Percentiles rank a stretch among this genome's conserved stretches.
Conservation (phyloP, 192 early-diverging fungal genomes). For the Backusella mclennaniae region DNA sequence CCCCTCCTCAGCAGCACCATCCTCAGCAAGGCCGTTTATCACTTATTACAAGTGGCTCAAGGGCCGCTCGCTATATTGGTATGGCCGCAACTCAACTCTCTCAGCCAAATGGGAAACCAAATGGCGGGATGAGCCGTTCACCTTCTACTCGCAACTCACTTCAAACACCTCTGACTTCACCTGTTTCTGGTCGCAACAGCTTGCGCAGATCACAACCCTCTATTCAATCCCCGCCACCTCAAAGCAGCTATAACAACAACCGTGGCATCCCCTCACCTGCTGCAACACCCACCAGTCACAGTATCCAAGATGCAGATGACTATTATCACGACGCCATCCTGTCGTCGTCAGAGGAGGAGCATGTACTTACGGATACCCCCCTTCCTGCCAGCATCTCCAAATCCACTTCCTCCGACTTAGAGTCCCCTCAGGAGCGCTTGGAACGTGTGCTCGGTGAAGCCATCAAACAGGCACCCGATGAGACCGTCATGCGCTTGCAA, state of each 20-base stretch:
- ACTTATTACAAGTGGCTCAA: slow-evolving; percentile 51
- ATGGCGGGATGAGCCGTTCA: not conserved
- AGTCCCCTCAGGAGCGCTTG: slow-evolving; percentile 17
- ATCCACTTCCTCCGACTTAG: not conserved
- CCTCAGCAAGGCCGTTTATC: slow-evolving; percentile 38
- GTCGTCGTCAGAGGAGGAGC: slow-evolving; percentile 9
- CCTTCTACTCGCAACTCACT: not conserved
- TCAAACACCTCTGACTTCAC: slow-evolving; percentile 2
- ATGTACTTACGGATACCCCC: slow-evolving; percentile 23
- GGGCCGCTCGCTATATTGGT: slow-evolving; percentile 57
- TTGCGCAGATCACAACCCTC: slow-evolving; percentile 1
- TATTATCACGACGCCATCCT: slow-evolving; percentile 13
- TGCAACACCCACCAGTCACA: slow-evolving; percentile 5
- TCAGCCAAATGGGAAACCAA: slow-evolving; percentile 8
- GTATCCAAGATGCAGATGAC: slow-evolving; percentile 19
- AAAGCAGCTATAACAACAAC: not conserved
- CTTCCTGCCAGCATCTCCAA: slow-evolving; percentile 18
- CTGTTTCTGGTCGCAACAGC: not conserved
- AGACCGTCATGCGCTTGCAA: slow-evolving; percentile 45
- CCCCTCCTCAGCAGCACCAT: slow-evolving; percentile 16
- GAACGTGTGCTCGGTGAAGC: slow-evolving; percentile 21
- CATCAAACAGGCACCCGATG: slow-evolving; percentile 27
- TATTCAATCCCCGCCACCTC: not conserved
- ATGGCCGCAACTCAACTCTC: slow-evolving; percentile 54
- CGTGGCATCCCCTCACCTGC: slow-evolving; percentile 7